Percentiles rank a stretch among this genome's conserved stretches.
These are phyloP conservation scores for Kondoa subrosea DNA, from an alignment of 768 basidiomycete species.

Conservation along the genomic window DNA sequence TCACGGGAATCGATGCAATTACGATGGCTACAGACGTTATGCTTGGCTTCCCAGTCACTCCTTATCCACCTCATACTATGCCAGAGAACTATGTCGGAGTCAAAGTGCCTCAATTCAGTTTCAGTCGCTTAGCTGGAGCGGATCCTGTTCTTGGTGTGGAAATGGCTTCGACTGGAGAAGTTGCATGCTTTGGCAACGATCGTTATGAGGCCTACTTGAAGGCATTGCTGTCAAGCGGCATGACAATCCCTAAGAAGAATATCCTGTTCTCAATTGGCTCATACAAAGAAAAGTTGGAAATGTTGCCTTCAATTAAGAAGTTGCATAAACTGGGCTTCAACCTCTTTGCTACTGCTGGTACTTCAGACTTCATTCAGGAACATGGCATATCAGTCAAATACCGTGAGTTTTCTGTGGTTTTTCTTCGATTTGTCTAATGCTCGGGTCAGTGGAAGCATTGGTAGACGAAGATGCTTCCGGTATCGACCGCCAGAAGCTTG, in stretches of 20 bases:
- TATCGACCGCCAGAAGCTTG: conserved; percentile 69
- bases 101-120: conserved; percentile 99
- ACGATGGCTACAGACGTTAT: conserved; percentile 99
- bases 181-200: conserved; percentile 92
- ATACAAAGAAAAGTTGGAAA: conserved; percentile 91
- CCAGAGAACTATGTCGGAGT: conserved; percentile 91
- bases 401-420: conserved; percentile 21
- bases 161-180: conserved; percentile 99
- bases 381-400: conserved; percentile 72
- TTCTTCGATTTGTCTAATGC: neutral
- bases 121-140: conserved; percentile 86
- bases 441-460: conserved; percentile 43
- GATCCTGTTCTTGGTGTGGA: conserved; percentile 96
- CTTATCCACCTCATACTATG: conserved; percentile 75
- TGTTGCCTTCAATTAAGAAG: conserved; percentile 87
- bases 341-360: conserved; percentile 92
- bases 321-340: conserved; percentile 83
- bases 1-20: conserved; percentile 92
- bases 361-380: conserved; percentile 91
- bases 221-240: conserved; percentile 89
- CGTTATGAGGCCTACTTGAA: conserved; percentile 98
- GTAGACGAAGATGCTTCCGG: conserved; percentile 43
- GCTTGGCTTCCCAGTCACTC: conserved; percentile 70
- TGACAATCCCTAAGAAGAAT: conserved; percentile 88
- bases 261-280: conserved; percentile 92